Conservation (phyloP, 257 asterid species). For the Prunella vulgaris region DNA sequence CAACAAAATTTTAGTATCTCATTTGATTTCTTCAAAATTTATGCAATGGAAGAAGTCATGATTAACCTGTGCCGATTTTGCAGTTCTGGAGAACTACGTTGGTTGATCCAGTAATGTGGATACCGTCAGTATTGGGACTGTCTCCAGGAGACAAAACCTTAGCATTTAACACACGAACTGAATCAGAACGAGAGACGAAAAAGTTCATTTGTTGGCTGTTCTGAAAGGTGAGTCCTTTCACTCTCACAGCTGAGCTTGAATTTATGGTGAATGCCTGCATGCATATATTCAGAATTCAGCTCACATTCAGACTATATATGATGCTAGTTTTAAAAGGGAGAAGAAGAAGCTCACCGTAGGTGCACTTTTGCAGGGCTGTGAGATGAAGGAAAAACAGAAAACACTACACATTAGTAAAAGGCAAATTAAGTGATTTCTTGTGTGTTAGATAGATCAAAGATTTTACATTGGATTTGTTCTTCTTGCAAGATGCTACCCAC, state of each 20-base stretch:
- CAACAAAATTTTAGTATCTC: too few relatives aligned
- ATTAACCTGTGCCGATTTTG: slow-evolving; percentile 85
- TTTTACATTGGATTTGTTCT: slow-evolving; percentile 78
- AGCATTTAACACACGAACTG: slow-evolving; percentile 46
- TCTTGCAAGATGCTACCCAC: slow-evolving; percentile 98
- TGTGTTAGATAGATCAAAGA: slow-evolving; percentile 3
- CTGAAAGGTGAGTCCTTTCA: slow-evolving; percentile 57
- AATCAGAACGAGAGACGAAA: slow-evolving; percentile 53
- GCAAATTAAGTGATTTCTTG: not conserved
- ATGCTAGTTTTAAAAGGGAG: not conserved
- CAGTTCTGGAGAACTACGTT: slow-evolving; percentile 76
- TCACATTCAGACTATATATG: not conserved
- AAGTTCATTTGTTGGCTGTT: slow-evolving; percentile 90
- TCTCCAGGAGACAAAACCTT: slow-evolving; percentile 70
- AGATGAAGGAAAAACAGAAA: too few relatives aligned
- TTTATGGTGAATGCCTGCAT: slow-evolving; percentile 69
- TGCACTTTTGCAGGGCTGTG: slow-evolving; percentile 86
- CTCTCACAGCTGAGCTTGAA: slow-evolving; percentile 55
- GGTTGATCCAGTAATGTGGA: slow-evolving; percentile 76
- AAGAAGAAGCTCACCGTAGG: slow-evolving; percentile 63
- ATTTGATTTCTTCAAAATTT: too few relatives aligned
- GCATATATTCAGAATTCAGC: not conserved
- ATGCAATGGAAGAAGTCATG: not conserved
- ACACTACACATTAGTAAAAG: slow-evolving; percentile 10
- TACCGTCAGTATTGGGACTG: slow-evolving; percentile 97